Base-by-base conservation (phyloP, 192 early-diverging fungal species). In the Entomortierella lignicola region DNA sequence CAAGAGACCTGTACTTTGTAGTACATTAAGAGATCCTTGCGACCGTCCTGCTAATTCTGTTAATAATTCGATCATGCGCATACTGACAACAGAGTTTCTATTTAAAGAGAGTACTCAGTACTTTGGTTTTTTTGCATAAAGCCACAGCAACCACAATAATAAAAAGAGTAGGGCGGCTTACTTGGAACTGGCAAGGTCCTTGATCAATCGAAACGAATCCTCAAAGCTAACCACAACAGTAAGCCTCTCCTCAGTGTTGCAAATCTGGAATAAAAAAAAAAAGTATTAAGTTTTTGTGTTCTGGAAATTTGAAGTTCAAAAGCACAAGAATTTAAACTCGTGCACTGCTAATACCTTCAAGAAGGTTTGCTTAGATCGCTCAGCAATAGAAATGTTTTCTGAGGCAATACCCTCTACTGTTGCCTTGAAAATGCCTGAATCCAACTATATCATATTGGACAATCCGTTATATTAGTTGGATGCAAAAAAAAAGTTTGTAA, bases 341-440 rank as follows among this genome's bases (percentile, higher is more conserved):
- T 32, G 8, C 0, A 4, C n/a, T n/a, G n/a, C n/a, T n/a, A n/a
- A 23, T 77, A 69, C 73, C 66, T 63, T 70, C 39, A 59, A 17
- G 0, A 79, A 43, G 0, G 75, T 55, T 48, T 63, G 55, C 18
- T 79, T 79, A 0, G 75, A 63, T 34, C 62, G 60, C 15, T 79
- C 75, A 3, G 75, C 60, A 42, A 79, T 64, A 2, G 75, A 27
- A 27, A 79, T 55, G n/a, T 56, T 79, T 1, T 58, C 60, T 37
- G 66, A 69, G 21, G 27, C 50, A 51, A 79, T 37, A 0, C 75
- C 75, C 6, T 59, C 61, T 5, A 79, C 23, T 4, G 63, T n/a
- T 0, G 62, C 53, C 42, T 60, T 70, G 51, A 79, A 79, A 8
- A 79, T 32, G 11, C 52, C 55, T 13, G 74, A 41, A 3, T 51